These are phyloP conservation scores for Ophiostoma ips DNA, from an alignment of 2,329 filamentous ascomycete species.

Conservation along the genomic window DNA sequence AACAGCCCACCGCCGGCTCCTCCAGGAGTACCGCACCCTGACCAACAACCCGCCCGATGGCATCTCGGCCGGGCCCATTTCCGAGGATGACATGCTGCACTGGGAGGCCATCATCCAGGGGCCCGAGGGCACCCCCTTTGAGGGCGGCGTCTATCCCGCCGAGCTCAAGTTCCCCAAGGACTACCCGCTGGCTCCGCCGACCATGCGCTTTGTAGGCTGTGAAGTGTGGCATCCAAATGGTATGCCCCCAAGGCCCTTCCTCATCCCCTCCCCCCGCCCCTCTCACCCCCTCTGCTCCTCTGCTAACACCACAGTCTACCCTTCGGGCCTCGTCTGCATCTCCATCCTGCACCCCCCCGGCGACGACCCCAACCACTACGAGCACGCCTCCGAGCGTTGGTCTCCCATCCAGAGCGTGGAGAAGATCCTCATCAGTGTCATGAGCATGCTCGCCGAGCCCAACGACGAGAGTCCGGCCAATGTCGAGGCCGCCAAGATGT, in stretches of 20 bases:
- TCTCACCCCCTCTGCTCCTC: no score
- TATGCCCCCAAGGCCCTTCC: no score
- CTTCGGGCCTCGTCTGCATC: slow-evolving; percentile 86
- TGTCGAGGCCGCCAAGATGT: slow-evolving; percentile 92
- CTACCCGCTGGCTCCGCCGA: slow-evolving; percentile 90
- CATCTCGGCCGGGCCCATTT: slow-evolving; percentile 86
- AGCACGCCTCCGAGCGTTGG: slow-evolving; percentile 91
- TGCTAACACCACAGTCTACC: slow-evolving; percentile 51
- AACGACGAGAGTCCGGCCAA: slow-evolving; percentile 97
- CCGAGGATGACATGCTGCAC: slow-evolving; percentile 85
- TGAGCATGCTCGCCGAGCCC: slow-evolving; percentile 95
- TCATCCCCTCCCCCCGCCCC: neutral
- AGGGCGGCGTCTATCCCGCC: slow-evolving; percentile 88
- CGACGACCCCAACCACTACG: slow-evolving; percentile 97
- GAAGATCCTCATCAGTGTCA: slow-evolving; percentile 92
- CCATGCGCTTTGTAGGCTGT: slow-evolving; percentile 77
- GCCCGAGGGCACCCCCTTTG: slow-evolving; percentile 88
- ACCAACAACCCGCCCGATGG: slow-evolving; percentile 94
- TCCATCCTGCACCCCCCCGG: slow-evolving; percentile 95
- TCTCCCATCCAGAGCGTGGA: slow-evolving; percentile 94
- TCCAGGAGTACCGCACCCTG: slow-evolving; percentile 90
- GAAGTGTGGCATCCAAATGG: slow-evolving; percentile 97
- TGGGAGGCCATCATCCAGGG: slow-evolving; percentile 97
- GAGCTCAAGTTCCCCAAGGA: slow-evolving; percentile 91
- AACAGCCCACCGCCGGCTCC: slow-evolving; percentile 64